Conservation (phyloP, 192 early-diverging fungal species). For the Pilaira anomala region DNA sequence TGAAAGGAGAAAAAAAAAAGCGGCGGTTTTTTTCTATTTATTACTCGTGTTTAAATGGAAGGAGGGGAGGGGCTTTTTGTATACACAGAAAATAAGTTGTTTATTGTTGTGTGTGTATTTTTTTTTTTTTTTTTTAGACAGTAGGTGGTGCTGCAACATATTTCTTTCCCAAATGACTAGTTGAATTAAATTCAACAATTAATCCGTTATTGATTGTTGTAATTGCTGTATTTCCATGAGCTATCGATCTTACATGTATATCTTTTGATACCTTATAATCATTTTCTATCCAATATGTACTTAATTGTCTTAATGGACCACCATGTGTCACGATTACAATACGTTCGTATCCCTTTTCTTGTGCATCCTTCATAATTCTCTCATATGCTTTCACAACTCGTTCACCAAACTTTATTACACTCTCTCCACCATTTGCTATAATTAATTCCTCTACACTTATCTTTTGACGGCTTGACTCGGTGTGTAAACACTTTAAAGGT, state of each 20-base stretch:
- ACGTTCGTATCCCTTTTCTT: not conserved
- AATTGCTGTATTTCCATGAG: slow-evolving; percentile 20
- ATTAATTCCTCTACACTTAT: slow-evolving; percentile 7
- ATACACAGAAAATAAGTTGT: too few relatives aligned
- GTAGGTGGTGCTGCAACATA: slow-evolving; percentile 2
- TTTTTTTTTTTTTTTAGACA: not conserved
- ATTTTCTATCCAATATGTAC: slow-evolving; percentile 8
- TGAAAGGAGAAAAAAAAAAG: too few relatives aligned
- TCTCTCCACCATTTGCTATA: slow-evolving; percentile 17
- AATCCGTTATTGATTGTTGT: not conserved
- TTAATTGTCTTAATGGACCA: slow-evolving; percentile 14
- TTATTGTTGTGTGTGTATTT: not conserved
- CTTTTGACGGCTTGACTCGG: not conserved
- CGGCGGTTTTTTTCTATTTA: too few relatives aligned
- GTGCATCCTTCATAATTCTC: slow-evolving; percentile 13
- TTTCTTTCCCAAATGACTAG: not conserved
- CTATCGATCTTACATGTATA: not conserved
- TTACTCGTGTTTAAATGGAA: too few relatives aligned
- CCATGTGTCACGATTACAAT: slow-evolving; percentile 32
- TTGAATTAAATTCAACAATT: slow-evolving; percentile 15
- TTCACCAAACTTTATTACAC: slow-evolving; percentile 1
- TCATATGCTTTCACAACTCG: slow-evolving; percentile 12
- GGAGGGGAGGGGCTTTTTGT: too few relatives aligned
- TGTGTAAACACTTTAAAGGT: not conserved
- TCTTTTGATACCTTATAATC: not conserved